phyloP scores from a whole-genome alignment of 2,329 filamentous ascomycete genomes.

The Xylariaceae sp. region DNA sequence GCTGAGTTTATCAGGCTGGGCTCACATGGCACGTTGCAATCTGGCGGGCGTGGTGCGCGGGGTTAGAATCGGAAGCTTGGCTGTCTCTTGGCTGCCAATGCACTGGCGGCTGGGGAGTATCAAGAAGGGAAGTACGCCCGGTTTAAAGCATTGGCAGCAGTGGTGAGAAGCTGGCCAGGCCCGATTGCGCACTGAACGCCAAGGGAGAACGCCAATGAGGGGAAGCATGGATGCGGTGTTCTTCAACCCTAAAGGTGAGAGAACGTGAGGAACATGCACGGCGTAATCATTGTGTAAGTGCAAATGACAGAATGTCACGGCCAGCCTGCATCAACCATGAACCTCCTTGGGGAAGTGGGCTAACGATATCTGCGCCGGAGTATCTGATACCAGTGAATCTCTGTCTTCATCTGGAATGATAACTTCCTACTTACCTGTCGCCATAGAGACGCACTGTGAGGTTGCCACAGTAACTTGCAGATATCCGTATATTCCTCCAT shows the following conservation, averaged over 20 bases:
- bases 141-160: background rate
- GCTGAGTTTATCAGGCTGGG: background rate
- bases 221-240: background rate
- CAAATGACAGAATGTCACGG: no score
- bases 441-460: no score
- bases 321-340: no score
- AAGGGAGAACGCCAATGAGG: background rate
- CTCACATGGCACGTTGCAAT: background rate
- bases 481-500: no score
- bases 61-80: background rate
- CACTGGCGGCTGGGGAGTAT: background rate
- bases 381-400: no score
- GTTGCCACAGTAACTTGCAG: no score
- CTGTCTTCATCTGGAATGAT: no score
- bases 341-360: no score
- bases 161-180: background rate
- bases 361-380: no score
- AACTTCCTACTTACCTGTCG: no score
- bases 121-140: background rate
- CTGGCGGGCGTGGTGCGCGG: background rate
- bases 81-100: background rate
- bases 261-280: no score
- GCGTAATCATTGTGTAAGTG: no score
- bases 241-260: background rate
- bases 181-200: background rate